phyloP scores from a whole-genome alignment of 1,284 basidiomycete genomes.

The Anthracocystis walkeri region DNA sequence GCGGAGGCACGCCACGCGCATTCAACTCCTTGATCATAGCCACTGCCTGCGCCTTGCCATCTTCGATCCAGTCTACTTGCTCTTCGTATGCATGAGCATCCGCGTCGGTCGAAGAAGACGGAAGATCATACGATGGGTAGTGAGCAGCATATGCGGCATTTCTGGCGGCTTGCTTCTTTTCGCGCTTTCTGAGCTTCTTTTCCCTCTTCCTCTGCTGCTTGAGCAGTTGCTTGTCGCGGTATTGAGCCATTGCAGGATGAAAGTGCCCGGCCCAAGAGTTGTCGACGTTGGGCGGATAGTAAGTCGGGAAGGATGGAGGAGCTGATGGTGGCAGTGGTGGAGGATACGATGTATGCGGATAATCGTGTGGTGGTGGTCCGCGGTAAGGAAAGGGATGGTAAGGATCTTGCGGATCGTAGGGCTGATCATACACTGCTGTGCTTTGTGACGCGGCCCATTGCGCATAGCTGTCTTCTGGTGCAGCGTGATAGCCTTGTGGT shows the following conservation, averaged over 20 bases:
- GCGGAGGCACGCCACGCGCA: slow-evolving; percentile 27
- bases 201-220: slow-evolving; percentile 35
- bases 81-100: background rate
- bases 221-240: slow-evolving; percentile 15
- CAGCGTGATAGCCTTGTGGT: slow-evolving; percentile 4
- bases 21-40: slow-evolving; percentile 30
- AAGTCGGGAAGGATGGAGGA: slow-evolving; percentile 5
- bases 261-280: background rate
- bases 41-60: slow-evolving; percentile 28
- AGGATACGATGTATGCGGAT: slow-evolving; percentile 9
- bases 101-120: background rate
- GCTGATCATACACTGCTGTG: slow-evolving; percentile 7
- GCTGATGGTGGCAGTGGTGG: background rate
- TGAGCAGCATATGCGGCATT: slow-evolving; percentile 3
- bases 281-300: slow-evolving; percentile 1
- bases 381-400: slow-evolving; percentile 1
- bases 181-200: slow-evolving; percentile 33
- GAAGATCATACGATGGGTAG: background rate
- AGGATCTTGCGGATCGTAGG: slow-evolving; percentile 27
- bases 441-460: background rate
- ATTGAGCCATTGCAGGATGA: slow-evolving; percentile 7
- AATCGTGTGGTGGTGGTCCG: background rate
- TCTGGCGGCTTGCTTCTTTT: slow-evolving; percentile 19
- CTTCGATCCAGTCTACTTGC: slow-evolving; percentile 13
- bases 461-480: background rate